A percentile compares a stretch with the other conserved stretches of the same genome.
These are phyloP conservation scores for Leptographium lundbergii DNA, from an alignment of 2,329 filamentous ascomycete species.

Conservation along the genomic window DNA sequence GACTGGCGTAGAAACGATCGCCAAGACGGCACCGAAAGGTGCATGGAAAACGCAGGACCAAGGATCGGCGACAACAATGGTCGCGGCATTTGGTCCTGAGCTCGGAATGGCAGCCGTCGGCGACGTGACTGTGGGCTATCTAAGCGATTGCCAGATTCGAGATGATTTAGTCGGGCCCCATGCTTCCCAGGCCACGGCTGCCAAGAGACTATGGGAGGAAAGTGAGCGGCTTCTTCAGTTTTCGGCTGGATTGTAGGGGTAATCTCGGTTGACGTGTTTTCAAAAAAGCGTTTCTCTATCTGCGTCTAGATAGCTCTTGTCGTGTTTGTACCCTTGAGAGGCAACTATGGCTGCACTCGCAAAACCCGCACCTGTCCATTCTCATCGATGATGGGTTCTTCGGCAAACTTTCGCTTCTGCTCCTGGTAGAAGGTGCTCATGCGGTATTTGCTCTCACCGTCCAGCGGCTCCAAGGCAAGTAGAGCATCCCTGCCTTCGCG, in stretches of 20 bases:
- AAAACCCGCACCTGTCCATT: background rate
- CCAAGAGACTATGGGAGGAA: slow-evolving; percentile 30
- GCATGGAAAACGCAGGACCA: no score
- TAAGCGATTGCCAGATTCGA: slow-evolving; percentile 27
- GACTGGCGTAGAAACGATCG: no score
- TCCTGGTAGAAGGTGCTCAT: slow-evolving; percentile 39
- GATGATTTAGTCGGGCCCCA: slow-evolving; percentile 18
- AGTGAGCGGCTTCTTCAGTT: slow-evolving; percentile 21
- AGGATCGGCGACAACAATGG: no score
- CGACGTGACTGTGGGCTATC: no score
- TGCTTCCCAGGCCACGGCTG: slow-evolving; percentile 22
- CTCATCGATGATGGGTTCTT: slow-evolving; percentile 15
- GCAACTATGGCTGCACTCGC: background rate
- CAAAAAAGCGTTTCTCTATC: no score
- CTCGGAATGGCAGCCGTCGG: no score
- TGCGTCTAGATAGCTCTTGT: no score
- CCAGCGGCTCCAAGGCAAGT: slow-evolving; percentile 34
- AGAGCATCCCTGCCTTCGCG: slow-evolving; percentile 40
- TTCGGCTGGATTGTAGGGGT: no score
- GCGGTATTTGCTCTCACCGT: slow-evolving; percentile 43
- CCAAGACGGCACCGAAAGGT: no score
- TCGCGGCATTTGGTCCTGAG: no score
- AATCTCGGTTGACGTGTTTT: no score
- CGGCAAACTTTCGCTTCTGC: slow-evolving; percentile 14
- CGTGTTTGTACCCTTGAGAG: background rate